phyloP scores from a whole-genome alignment of 805 yeast species.

The Saturnispora gosingensis region DNA sequence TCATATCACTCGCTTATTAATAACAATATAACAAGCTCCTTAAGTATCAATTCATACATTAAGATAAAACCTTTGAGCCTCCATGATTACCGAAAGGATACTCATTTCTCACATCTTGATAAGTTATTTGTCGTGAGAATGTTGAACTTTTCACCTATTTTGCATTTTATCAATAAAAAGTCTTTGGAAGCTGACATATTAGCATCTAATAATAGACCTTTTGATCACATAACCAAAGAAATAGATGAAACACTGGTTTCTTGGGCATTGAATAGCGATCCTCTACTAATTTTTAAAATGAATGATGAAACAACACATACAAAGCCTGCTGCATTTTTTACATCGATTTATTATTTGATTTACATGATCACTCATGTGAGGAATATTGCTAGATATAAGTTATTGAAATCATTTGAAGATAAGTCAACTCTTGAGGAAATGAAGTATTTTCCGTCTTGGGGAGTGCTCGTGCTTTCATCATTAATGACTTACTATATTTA shows the following conservation, averaged over 20 bases:
- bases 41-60: conserved; percentile 32
- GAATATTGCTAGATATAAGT: conserved; percentile 36
- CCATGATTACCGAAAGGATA: conserved; percentile 8
- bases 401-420: background rate
- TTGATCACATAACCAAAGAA: conserved; percentile 30
- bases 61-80: conserved; percentile 1
- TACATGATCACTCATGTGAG: conserved; percentile 60
- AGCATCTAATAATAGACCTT: conserved; percentile 6
- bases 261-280: conserved; percentile 63
- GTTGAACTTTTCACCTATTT: background rate
- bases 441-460: conserved; percentile 23
- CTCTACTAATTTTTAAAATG: conserved; percentile 49
- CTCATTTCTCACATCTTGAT: background rate
- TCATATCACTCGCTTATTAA: conserved; percentile 45
- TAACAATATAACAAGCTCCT: background rate
- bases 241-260: conserved; percentile 66
- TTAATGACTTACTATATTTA: conserved; percentile 9
- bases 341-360: conserved; percentile 60
- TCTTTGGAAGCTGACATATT: conserved; percentile 5
- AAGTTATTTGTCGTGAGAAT: background rate
- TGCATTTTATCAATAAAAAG: conserved; percentile 1
- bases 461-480: conserved; percentile 13
- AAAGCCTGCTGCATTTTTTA: conserved; percentile 47
- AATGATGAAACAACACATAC: conserved; percentile 31
- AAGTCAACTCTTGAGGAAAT: background rate